phyloP scores from a whole-genome alignment of 495 filamentous ascomycete genomes.

The Cercophora scortea region DNA sequence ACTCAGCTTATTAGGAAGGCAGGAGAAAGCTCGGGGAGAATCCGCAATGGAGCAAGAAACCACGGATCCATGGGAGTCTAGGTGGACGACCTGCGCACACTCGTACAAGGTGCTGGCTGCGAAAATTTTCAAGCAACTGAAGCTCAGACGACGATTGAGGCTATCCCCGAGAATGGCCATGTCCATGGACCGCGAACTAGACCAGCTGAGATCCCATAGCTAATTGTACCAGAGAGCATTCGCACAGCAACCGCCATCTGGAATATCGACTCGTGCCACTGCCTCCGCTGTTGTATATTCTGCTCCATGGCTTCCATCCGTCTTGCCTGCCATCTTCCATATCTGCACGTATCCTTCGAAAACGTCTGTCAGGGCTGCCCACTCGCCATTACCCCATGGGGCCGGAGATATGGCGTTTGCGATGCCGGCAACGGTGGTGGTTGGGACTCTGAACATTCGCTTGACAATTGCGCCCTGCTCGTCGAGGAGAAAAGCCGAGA shows the following conservation, averaged over 20 bases:
- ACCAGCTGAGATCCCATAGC: background rate
- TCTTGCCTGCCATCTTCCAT: slow-evolving; percentile 20
- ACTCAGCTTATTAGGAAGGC: too few species aligned
- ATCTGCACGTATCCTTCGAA: slow-evolving; percentile 29
- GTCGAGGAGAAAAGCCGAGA: slow-evolving; percentile 22
- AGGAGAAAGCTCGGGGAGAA: too few species aligned
- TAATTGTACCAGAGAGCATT: slow-evolving; percentile 27
- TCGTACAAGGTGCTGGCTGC: too few species aligned
- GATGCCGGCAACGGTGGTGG: slow-evolving; percentile 23
- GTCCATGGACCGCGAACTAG: too few species aligned
- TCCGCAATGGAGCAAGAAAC: too few species aligned
- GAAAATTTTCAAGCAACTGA: too few species aligned
- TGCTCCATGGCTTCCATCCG: slow-evolving; percentile 4
- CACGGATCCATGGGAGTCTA: too few species aligned
- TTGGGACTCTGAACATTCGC: slow-evolving; percentile 23
- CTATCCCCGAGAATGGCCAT: too few species aligned
- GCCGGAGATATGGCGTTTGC: slow-evolving; percentile 26
- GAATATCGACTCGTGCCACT: slow-evolving; percentile 23
- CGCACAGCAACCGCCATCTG: slow-evolving; percentile 22
- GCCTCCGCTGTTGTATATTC: slow-evolving; percentile 12
- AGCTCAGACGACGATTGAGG: too few species aligned
- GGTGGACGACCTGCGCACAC: too few species aligned
- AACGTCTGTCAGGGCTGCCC: slow-evolving; percentile 26
- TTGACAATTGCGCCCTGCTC: slow-evolving; percentile 17
- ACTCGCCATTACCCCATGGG: slow-evolving; percentile 20